Evolutionary conservation across 352 stramenopile genomes (phyloP).

Genomic region (Aphanomyces stellatus): DNA sequence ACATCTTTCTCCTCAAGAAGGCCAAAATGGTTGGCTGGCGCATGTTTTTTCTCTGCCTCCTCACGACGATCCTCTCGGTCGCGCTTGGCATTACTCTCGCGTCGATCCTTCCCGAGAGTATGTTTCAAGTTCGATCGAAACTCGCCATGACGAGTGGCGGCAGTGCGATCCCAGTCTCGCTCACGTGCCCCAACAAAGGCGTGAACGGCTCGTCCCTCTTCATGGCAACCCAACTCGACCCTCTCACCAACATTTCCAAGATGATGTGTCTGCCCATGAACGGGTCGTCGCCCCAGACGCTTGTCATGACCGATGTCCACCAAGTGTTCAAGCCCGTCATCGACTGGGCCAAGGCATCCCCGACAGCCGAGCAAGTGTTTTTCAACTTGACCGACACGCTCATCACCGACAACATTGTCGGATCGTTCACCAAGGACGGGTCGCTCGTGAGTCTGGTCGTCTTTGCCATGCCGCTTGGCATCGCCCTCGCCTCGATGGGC

Average conservation of each 20-base stretch:
- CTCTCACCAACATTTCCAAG: too few relatives aligned
- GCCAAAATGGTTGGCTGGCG: conserved; percentile 20
- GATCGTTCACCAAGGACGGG: conserved; percentile 47
- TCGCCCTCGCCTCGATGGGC: conserved; percentile 35
- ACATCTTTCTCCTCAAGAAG: conserved; percentile 48
- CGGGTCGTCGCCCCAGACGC: too few relatives aligned
- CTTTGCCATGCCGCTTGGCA: conserved; percentile 55
- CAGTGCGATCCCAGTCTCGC: too few relatives aligned
- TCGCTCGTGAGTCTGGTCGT: conserved; percentile 58
- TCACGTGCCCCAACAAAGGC: too few relatives aligned
- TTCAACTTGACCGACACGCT: conserved; percentile 56
- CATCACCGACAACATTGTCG: conserved; percentile 67
- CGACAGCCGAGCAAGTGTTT: conserved; percentile 39
- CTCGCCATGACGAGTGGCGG: too few relatives aligned
- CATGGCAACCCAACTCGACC: too few relatives aligned
- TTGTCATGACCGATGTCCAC: conserved; percentile 23
- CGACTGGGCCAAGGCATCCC: conserved; percentile 16
- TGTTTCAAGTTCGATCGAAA: too few relatives aligned
- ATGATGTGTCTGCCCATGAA: too few relatives aligned
- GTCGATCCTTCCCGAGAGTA: not conserved
- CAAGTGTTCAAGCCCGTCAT: conserved; percentile 38
- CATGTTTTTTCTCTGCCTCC: not conserved
- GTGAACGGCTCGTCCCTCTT: too few relatives aligned
- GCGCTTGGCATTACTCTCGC: not conserved
- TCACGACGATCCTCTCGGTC: not conserved